These are phyloP conservation scores for Trichoderma arundinaceum DNA, from an alignment of 2,329 filamentous ascomycete genomes.

Conservation along the genomic window DNA sequence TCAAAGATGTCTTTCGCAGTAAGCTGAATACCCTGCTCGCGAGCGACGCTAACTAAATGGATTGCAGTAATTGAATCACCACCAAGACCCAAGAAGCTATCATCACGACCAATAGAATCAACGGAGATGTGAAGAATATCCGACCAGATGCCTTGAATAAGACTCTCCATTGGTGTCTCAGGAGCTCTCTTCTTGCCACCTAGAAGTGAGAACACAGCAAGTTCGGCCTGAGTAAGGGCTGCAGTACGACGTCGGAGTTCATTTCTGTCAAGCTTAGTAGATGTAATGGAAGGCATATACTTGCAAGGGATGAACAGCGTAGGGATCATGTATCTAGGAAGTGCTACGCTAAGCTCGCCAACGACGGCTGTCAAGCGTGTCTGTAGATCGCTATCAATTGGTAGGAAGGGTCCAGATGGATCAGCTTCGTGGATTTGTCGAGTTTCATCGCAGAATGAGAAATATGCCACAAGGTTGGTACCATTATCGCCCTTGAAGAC, in stretches of 20 bases:
- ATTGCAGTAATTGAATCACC: constrained; percentile 44
- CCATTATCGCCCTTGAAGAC: constrained; percentile 23
- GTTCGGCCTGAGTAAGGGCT: not conserved
- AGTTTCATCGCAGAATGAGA: constrained; percentile 27
- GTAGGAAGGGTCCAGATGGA: constrained; percentile 29
- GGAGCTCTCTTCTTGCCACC: constrained; percentile 16
- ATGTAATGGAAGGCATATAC: constrained; percentile 36
- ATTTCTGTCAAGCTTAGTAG: constrained; percentile 34
- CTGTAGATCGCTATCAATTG: constrained; percentile 21
- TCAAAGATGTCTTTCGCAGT: constrained; percentile 27
- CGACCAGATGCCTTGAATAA: constrained; percentile 33
- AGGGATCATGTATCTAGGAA: constrained; percentile 36
- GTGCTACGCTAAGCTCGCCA: constrained; percentile 28
- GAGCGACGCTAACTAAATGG: constrained; percentile 23
- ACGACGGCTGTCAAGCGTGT: constrained; percentile 33
- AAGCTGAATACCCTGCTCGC: constrained; percentile 24
- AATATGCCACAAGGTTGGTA: constrained; percentile 21
- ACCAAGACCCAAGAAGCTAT: constrained; percentile 39
- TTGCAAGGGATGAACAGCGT: constrained; percentile 34
- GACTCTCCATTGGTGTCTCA: constrained; percentile 14
- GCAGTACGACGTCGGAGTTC: constrained; percentile 1
- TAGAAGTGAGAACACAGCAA: constrained; percentile 21
- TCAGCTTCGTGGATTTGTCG: constrained; percentile 17
- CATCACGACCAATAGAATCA: constrained; percentile 31
- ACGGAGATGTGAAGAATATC: constrained; percentile 21